These are phyloP conservation scores for Rubia yunnanensis DNA, from an alignment of 257 asterid genomes.

Conservation along the genomic window DNA sequence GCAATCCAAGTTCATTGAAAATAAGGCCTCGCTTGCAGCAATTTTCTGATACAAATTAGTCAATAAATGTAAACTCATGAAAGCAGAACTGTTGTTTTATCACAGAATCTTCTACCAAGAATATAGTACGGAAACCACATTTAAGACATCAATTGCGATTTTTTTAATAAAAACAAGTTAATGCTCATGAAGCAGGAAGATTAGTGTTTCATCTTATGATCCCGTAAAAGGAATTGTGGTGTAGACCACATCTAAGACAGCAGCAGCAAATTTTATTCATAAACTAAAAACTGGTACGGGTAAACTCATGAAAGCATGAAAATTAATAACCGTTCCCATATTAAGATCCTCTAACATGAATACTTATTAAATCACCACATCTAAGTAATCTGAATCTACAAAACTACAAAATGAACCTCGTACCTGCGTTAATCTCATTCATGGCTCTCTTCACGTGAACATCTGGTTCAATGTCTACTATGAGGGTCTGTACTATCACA, in stretches of 20 bases:
- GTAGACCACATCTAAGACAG: background rate
- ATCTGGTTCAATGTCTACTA: constrained; percentile 39
- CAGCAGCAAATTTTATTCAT: background rate
- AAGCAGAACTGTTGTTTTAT: background rate
- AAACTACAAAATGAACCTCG: background rate
- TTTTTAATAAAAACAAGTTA: background rate
- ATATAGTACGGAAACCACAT: background rate
- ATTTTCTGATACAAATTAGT: background rate
- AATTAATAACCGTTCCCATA: background rate
- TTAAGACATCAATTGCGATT: too few relatives aligned
- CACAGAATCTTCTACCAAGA: background rate
- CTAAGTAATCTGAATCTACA: background rate
- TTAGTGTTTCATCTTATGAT: background rate
- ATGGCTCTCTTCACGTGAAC: constrained; percentile 29
- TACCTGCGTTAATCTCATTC: constrained; percentile 40
- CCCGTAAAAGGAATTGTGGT: too few relatives aligned
- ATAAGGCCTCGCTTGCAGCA: background rate
- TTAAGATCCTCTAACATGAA: background rate
- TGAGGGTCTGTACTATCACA: constrained; percentile 35
- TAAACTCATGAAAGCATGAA: background rate
- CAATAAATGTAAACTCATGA: background rate
- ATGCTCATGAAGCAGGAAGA: background rate
- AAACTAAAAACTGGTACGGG: background rate
- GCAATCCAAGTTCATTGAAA: background rate
- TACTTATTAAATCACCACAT: background rate